These are phyloP conservation scores for Mortierella sp. DNA, from an alignment of 371 early-diverging fungal genomes.

Conservation along the genomic window DNA sequence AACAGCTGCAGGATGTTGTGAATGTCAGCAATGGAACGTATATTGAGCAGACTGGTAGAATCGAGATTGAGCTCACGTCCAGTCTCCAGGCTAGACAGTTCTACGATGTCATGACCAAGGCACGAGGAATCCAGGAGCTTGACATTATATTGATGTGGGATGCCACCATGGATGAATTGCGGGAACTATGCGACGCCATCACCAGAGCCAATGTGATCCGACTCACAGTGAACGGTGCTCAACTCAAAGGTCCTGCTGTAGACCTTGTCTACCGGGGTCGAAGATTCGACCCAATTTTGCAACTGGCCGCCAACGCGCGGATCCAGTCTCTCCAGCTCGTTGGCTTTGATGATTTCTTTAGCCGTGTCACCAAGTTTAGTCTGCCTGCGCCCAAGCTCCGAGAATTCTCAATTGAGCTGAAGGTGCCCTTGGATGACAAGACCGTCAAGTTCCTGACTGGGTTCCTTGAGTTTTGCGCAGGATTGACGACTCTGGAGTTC, in stretches of 20 bases:
- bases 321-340: slow-evolving; percentile 5
- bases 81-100: slow-evolving; percentile 10
- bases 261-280: slow-evolving; percentile 3
- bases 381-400: neutral
- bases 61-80: slow-evolving; percentile 10
- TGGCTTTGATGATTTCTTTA: slow-evolving; percentile 13
- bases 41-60: slow-evolving; percentile 1
- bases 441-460: no score
- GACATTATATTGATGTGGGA: slow-evolving; percentile 13
- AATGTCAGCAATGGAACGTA: slow-evolving; percentile 8
- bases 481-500: no score
- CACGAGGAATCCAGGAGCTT: no score
- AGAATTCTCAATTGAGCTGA: slow-evolving; percentile 1
- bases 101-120: slow-evolving; percentile 10
- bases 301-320: slow-evolving; percentile 6
- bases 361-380: neutral
- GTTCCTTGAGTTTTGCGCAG: no score
- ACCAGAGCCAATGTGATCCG: neutral
- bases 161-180: neutral
- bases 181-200: neutral
- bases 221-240: neutral
- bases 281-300: slow-evolving; percentile 14
- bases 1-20: slow-evolving; percentile 6
- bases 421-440: no score
- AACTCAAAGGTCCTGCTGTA: neutral